Evolutionary conservation across 371 early-diverging fungal species (phyloP).

Genomic region (Apophysomyces trapeziformis): DNA sequence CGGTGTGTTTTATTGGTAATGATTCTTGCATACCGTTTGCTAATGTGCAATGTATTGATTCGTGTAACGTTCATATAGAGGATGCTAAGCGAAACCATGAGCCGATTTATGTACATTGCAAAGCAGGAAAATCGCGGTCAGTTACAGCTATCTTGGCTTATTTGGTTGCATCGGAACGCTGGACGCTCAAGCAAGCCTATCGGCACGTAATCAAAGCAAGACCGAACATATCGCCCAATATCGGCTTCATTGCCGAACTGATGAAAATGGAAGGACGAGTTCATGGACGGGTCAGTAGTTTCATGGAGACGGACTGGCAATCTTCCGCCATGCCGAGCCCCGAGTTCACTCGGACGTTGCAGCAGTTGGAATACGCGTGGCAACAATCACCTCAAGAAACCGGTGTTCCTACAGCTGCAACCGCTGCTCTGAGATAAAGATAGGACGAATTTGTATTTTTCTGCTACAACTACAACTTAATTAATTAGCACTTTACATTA

Average conservation of each 20-base stretch:
- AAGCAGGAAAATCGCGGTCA: constrained; percentile 84
- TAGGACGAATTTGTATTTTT: not conserved
- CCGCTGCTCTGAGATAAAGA: not conserved
- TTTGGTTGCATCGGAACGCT: constrained; percentile 66
- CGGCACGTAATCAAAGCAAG: constrained; percentile 71
- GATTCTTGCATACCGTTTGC: not conserved
- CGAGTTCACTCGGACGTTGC: constrained; percentile 26
- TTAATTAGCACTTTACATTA: constrained; percentile 17
- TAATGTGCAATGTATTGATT: not conserved
- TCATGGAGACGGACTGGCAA: constrained; percentile 51
- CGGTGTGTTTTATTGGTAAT: constrained; percentile 67
- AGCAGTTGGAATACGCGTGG: constrained; percentile 35
- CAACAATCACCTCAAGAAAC: constrained; percentile 27
- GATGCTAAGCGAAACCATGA: constrained; percentile 50
- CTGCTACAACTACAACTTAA: constrained; percentile 4
- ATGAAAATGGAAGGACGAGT: constrained; percentile 74
- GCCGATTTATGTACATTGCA: constrained; percentile 84
- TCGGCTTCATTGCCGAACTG: constrained; percentile 83
- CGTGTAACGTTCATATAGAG: constrained; percentile 28
- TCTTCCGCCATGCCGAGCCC: constrained; percentile 29
- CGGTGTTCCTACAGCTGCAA: not conserved
- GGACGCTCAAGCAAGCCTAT: constrained; percentile 78
- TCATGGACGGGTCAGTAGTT: constrained; percentile 56
- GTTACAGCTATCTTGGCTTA: constrained; percentile 81
- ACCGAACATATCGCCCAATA: constrained; percentile 81